Percentiles rank a stretch among this genome's conserved stretches.
These are phyloP conservation scores for Dothideomycetes sp. DNA, from an alignment of 2,329 filamentous ascomycete genomes.

Conservation along the genomic window DNA sequence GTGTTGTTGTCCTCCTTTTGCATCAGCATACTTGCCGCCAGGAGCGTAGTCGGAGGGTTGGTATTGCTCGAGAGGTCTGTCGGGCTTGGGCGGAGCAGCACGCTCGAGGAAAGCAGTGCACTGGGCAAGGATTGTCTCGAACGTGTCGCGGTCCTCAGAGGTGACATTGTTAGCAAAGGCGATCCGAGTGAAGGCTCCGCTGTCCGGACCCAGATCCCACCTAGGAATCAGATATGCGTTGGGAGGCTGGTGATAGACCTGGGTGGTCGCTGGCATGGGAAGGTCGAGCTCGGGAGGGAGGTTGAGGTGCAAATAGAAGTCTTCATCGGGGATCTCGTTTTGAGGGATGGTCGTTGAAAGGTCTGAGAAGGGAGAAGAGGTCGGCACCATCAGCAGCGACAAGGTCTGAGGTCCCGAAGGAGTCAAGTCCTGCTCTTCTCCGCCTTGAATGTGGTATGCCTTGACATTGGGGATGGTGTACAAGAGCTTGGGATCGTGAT, in stretches of 20 bases:
- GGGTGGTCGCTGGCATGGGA: conserved; percentile 85
- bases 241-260: conserved; percentile 94
- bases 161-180: conserved; percentile 67
- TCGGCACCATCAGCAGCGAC: conserved; percentile 92
- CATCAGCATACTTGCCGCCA: conserved; percentile 48
- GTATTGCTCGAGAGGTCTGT: conserved; percentile 43
- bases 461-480: conserved; percentile 69
- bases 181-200: conserved; percentile 84
- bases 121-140: conserved; percentile 95
- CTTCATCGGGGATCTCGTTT: conserved; percentile 58
- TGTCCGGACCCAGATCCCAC: conserved; percentile 84
- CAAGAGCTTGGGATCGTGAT: conserved; percentile 47
- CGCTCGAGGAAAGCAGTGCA: conserved; percentile 93
- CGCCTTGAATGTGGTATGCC: conserved; percentile 84
- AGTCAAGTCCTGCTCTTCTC: conserved; percentile 73
- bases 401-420: conserved; percentile 81
- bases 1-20: conserved; percentile 39
- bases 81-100: conserved; percentile 50
- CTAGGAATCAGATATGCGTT: conserved; percentile 88
- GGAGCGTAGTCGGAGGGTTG: conserved; percentile 74
- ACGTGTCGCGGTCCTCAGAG: conserved; percentile 90
- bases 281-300: conserved; percentile 91
- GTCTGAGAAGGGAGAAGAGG: conserved; percentile 59
- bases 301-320: conserved; percentile 95
- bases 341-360: conserved; percentile 48